Base-by-base conservation (phyloP, 2,329 filamentous ascomycete species). In the Rhynchosporium agropyri region DNA sequence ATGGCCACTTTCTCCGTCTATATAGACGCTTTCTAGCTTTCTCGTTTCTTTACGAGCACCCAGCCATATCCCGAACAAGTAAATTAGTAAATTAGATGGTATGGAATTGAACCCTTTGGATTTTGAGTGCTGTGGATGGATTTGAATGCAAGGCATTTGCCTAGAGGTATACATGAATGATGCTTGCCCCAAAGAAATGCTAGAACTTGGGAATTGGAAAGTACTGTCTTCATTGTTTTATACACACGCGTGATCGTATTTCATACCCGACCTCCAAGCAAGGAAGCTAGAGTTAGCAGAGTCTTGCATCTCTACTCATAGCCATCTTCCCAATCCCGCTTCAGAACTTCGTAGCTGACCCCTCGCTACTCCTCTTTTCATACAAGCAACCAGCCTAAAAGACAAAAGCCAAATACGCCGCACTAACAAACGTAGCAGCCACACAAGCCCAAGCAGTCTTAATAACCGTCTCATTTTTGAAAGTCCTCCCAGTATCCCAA, bases 381-480 rank as follows among this genome's bases (percentile, higher is more conserved):
- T 40, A 50, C 46, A 62, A 62, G 38, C 28, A 71, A 68, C 43
- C 28, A 72, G 68, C 40, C 48, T 60, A 60, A 45, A 53, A 60
- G 4, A 26, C 46, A 26, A 70, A 42, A 55, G 72, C 73, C 67
- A 76, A 70, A 28, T 58, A 68, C 51, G 74, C 65, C 26, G 83
- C 79, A 71, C 78, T 79, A 54, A 79, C 75, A 53, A 80, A 76
- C 64, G 80, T 85, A 71, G 86, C 67, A 3, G 81, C 87, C 60
- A 89, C 76, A 38, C 84, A 84, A 46, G 79, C 74, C 85, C 87
- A 90, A 15, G 88, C 88, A 1, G 84, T 87, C 76, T 79, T 79
- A 69, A 85, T 84, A 64, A 91, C 87, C 72, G 83, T 78, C 76
- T 83, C 78, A 74, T 90, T 90, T 71, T 79, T 82, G 65, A 91